Conservation (phyloP, 2,329 filamentous ascomycete genomes). For the Trichoderma sp. region DNA sequence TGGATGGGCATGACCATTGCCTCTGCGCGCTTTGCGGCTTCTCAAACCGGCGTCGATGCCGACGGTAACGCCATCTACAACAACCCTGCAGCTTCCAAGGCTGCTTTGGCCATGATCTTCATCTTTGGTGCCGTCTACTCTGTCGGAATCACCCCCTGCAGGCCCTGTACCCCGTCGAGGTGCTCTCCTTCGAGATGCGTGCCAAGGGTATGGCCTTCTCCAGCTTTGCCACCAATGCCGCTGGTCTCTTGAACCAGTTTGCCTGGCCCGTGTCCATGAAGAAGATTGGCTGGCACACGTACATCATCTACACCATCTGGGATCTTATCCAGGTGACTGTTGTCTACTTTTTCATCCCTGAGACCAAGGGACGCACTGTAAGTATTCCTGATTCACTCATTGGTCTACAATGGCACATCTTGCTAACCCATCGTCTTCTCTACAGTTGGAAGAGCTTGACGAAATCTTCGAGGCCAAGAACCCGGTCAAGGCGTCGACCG, state of each 20-base stretch:
- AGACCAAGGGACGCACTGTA: conserved; percentile 45
- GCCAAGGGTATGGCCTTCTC: conserved; percentile 56
- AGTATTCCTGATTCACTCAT: neutral
- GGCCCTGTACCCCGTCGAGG: conserved; percentile 52
- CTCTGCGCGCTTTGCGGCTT: conserved; percentile 40
- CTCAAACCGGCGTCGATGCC: conserved; percentile 32
- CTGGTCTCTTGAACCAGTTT: conserved; percentile 48
- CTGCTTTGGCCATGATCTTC: conserved; percentile 55
- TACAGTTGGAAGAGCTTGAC: conserved; percentile 53
- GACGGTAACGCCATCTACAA: conserved; percentile 32
- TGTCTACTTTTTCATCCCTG: conserved; percentile 33
- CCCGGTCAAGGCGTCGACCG: conserved; percentile 47
- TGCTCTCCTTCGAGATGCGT: conserved; percentile 52
- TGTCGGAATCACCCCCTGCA: conserved; percentile 40
- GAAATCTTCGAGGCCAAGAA: conserved; percentile 48
- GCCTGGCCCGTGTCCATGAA: conserved; percentile 50
- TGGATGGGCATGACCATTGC: conserved; percentile 54
- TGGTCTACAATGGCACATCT: neutral
- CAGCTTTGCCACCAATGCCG: conserved; percentile 45
- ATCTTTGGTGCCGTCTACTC: conserved; percentile 56
- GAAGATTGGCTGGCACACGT: conserved; percentile 53
- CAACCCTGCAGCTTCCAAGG: conserved; percentile 45
- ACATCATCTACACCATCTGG: conserved; percentile 52
- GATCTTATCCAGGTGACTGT: conserved; percentile 35
- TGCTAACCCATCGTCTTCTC: neutral